phyloP scores from a whole-genome alignment of 148 eudicot species.

The Beta vulgaris region DNA sequence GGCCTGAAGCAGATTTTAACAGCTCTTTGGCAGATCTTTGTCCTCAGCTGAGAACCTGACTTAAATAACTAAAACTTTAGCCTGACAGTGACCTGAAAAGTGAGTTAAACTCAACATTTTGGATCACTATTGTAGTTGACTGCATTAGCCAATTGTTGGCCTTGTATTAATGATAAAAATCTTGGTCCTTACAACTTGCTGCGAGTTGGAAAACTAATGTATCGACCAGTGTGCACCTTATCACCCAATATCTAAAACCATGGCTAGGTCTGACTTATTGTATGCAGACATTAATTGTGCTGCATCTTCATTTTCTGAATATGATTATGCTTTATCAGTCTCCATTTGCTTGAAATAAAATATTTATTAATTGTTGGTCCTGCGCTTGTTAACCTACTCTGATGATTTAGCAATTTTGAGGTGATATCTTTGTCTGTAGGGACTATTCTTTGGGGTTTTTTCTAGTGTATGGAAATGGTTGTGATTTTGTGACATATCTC shows the following conservation, averaged over 20 bases:
- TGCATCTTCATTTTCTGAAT: background rate
- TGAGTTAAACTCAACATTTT: background rate
- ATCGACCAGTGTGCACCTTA: background rate
- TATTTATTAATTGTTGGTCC: background rate
- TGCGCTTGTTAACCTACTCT: background rate
- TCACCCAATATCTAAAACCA: too few relatives aligned
- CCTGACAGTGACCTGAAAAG: background rate
- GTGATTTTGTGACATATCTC: background rate
- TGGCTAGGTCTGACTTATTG: background rate
- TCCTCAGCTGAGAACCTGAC: background rate
- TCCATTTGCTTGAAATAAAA: background rate
- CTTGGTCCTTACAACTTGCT: background rate
- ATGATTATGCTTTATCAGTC: background rate
- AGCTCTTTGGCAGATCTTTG: background rate
- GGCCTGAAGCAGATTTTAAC: too few relatives aligned
- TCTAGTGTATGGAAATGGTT: background rate
- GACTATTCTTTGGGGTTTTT: background rate
- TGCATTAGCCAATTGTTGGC: background rate
- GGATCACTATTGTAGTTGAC: background rate
- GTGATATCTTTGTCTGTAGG: background rate
- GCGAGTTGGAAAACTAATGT: background rate
- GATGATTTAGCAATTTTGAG: background rate
- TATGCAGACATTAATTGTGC: background rate
- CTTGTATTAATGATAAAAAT: background rate
- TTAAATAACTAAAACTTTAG: background rate